phyloP scores from a whole-genome alignment of 2,329 filamentous ascomycete species.

The Xylariaceae sp. region DNA sequence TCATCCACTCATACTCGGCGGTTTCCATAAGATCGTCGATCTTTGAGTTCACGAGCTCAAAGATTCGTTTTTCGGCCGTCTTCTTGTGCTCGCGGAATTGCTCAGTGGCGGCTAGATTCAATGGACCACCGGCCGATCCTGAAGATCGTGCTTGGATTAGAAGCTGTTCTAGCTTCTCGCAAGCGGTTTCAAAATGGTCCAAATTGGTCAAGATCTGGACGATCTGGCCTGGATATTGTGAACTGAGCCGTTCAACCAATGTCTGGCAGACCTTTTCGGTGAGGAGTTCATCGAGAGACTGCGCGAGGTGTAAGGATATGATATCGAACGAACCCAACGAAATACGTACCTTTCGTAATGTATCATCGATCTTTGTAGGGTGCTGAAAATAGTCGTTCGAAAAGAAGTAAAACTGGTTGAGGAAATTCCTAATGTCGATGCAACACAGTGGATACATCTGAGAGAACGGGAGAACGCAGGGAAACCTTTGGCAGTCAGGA shows the following conservation, averaged over 20 bases:
- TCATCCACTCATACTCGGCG: constrained; percentile 87
- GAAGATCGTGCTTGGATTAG: constrained; percentile 82
- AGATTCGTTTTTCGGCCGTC: constrained; percentile 93
- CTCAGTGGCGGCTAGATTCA: constrained; percentile 77
- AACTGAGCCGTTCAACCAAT: constrained; percentile 80
- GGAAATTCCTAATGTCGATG: constrained; percentile 95
- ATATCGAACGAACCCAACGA: constrained; percentile 7
- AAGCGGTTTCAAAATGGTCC: constrained; percentile 93
- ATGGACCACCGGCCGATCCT: constrained; percentile 72
- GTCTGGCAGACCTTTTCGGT: constrained; percentile 88
- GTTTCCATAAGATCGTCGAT: constrained; percentile 97
- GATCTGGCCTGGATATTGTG: constrained; percentile 94
- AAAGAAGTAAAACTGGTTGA: constrained; percentile 98
- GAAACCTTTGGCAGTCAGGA: constrained; percentile 57
- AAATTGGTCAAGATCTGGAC: constrained; percentile 98
- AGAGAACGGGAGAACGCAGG: constrained; percentile 93
- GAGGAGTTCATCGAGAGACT: constrained; percentile 93
- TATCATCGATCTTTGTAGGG: constrained; percentile 84
- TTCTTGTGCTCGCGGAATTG: constrained; percentile 89
- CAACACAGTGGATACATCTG: constrained; percentile 99
- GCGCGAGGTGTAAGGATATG: constrained; percentile 11
- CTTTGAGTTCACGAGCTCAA: constrained; percentile 97
- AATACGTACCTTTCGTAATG: constrained; percentile 64
- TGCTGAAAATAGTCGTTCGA: constrained; percentile 94
- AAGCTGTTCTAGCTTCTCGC: constrained; percentile 80